Conservation (phyloP, 495 filamentous ascomycete genomes). For the Neurospora pannonica region DNA sequence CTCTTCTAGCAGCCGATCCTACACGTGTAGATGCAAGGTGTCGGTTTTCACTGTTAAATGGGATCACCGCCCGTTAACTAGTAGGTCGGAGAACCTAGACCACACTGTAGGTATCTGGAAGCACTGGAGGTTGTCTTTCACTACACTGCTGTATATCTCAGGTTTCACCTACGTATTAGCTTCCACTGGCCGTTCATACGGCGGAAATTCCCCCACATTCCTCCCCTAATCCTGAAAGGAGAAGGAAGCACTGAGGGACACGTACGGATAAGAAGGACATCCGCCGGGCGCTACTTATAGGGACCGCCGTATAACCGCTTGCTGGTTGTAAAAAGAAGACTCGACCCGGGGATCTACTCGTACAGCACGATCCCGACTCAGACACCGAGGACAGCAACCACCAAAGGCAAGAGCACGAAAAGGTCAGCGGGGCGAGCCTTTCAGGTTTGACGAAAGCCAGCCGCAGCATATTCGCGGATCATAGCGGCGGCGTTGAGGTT, state of each 20-base stretch:
- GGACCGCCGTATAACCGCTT: constrained; percentile 16
- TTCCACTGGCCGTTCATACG: constrained; percentile 1
- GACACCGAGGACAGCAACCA: constrained; percentile 2
- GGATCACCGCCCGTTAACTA: background rate
- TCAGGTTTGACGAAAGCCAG: constrained; percentile 1
- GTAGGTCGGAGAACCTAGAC: background rate
- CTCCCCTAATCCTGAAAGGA: background rate
- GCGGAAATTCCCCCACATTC: constrained; percentile 7
- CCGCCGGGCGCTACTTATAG: constrained; percentile 22
- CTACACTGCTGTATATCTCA: background rate
- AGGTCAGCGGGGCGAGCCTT: background rate
- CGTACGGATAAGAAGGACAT: constrained; percentile 10
- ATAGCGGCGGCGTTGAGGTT: constrained; percentile 23
- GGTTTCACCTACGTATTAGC: background rate
- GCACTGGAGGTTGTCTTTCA: background rate
- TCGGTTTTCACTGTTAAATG: background rate
- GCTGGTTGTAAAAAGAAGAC: constrained; percentile 12
- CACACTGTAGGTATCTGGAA: background rate
- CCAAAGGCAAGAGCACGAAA: constrained; percentile 7
- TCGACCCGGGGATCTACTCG: constrained; percentile 10
- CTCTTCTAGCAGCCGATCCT: background rate
- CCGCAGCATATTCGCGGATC: constrained; percentile 12
- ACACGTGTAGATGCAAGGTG: background rate
- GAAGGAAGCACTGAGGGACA: background rate
- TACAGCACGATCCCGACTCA: constrained; percentile 18